Evolutionary conservation across 179 eudicot genomes (phyloP).

Genomic region (Corrigiola litoralis): DNA sequence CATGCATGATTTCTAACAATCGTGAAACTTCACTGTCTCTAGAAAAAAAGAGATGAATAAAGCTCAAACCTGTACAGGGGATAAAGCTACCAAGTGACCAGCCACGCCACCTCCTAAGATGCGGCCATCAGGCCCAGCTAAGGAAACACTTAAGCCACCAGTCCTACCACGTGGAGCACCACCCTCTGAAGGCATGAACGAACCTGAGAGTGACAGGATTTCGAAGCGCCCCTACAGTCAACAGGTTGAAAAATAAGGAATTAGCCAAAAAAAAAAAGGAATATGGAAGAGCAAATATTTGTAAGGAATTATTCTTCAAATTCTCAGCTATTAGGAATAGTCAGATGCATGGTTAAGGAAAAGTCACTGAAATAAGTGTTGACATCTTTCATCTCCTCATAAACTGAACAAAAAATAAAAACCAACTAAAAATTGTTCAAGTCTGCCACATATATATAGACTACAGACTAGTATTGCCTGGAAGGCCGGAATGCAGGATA

Average conservation of each 20-base stretch:
- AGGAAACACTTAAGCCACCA: conserved; percentile 74
- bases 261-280: background rate
- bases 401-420: too few species aligned
- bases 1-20: background rate
- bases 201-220: conserved; percentile 75
- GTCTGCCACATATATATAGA: too few species aligned
- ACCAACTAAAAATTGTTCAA: too few species aligned
- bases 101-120: conserved; percentile 86
- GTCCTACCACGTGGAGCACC: conserved; percentile 63
- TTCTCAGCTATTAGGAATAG: too few species aligned
- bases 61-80: conserved; percentile 71
- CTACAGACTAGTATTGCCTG: too few species aligned
- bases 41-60: background rate
- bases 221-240: conserved; percentile 77
- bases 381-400: too few species aligned
- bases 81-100: conserved; percentile 70
- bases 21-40: background rate
- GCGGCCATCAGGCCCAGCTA: conserved; percentile 85
- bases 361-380: too few species aligned
- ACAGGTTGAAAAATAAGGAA: background rate
- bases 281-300: background rate
- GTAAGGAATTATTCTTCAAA: background rate
- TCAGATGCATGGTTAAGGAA: too few species aligned
- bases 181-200: conserved; percentile 64
- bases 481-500: too few species aligned